Conservation (phyloP, 2,329 filamentous ascomycete species). For the Pseudogymnoascus sp. region DNA sequence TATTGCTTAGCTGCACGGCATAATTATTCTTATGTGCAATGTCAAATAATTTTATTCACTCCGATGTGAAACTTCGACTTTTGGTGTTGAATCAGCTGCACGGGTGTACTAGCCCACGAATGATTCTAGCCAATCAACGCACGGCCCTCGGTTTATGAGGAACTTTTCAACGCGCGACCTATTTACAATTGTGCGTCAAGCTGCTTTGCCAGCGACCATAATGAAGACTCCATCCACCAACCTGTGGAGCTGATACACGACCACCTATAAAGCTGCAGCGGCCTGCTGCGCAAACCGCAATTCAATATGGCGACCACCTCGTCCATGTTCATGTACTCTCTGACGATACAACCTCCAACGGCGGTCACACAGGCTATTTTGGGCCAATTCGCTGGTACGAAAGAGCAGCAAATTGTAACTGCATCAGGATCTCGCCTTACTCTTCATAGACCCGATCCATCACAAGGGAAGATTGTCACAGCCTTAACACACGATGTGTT, state of each 20-base stretch:
- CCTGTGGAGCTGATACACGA: slow-evolving; percentile 8
- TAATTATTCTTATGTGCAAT: neutral
- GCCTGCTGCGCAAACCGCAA: slow-evolving; percentile 20
- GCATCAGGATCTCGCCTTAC: slow-evolving; percentile 85
- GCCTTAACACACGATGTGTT: slow-evolving; percentile 90
- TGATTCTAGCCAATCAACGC: slow-evolving; percentile 5
- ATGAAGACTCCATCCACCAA: slow-evolving; percentile 6
- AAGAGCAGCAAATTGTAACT: slow-evolving; percentile 95
- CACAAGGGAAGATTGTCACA: slow-evolving; percentile 76
- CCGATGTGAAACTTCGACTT: neutral
- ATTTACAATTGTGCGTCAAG: slow-evolving; percentile 3
- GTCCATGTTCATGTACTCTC: slow-evolving; percentile 96
- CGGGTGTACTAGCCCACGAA: neutral
- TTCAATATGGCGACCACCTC: slow-evolving; percentile 84
- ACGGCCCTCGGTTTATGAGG: slow-evolving; percentile 6
- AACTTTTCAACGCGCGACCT: slow-evolving; percentile 8
- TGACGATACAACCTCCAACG: slow-evolving; percentile 89
- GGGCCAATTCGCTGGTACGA: slow-evolving; percentile 91
- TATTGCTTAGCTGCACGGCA: neutral
- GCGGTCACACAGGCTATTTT: slow-evolving; percentile 84
- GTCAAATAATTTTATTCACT: neutral
- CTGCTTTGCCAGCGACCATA: slow-evolving; percentile 8
- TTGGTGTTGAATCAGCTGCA: neutral
- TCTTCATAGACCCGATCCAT: slow-evolving; percentile 76
- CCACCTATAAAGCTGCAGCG: slow-evolving; percentile 19